Conservation (phyloP, 768 basidiomycete genomes). For the Suillus subaureus region DNA sequence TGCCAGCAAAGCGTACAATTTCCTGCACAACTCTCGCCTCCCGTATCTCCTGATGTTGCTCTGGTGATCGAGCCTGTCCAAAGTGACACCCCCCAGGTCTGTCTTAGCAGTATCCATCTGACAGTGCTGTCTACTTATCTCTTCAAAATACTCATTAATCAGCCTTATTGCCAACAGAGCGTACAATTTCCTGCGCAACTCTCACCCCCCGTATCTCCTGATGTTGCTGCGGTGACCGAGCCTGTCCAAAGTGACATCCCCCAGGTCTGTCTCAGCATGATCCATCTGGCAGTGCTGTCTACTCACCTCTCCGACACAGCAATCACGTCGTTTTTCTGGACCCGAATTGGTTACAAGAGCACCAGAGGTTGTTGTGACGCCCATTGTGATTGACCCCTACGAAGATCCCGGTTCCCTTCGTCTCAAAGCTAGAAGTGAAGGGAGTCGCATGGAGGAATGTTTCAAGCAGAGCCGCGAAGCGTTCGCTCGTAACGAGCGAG, state of each 20-base stretch:
- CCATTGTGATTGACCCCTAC: not conserved
- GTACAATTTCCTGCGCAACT: not conserved
- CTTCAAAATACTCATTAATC: too few relatives aligned
- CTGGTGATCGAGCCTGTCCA: not conserved
- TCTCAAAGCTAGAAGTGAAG: slow-evolving; percentile 68
- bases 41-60: not conserved
- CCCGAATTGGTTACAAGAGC: not conserved
- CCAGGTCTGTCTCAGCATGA: not conserved
- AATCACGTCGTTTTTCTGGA: not conserved
- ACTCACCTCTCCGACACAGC: not conserved
- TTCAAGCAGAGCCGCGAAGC: slow-evolving; percentile 71
- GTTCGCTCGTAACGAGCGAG: slow-evolving; percentile 68
- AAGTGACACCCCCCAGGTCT: not conserved
- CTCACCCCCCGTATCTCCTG: not conserved
- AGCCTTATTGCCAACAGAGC: not conserved
- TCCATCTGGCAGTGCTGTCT: not conserved
- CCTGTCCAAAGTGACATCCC: too few relatives aligned
- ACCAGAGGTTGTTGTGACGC: not conserved
- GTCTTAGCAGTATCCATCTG: not conserved
- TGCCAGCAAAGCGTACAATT: not conserved
- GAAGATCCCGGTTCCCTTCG: slow-evolving; percentile 57
- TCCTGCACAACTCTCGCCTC: not conserved
- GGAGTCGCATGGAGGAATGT: slow-evolving; percentile 65
- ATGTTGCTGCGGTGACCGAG: not conserved
- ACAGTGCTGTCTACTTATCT: too few relatives aligned